Evolutionary conservation across 257 asterid species (phyloP).

Genomic region (Penstemon eatonii): DNA sequence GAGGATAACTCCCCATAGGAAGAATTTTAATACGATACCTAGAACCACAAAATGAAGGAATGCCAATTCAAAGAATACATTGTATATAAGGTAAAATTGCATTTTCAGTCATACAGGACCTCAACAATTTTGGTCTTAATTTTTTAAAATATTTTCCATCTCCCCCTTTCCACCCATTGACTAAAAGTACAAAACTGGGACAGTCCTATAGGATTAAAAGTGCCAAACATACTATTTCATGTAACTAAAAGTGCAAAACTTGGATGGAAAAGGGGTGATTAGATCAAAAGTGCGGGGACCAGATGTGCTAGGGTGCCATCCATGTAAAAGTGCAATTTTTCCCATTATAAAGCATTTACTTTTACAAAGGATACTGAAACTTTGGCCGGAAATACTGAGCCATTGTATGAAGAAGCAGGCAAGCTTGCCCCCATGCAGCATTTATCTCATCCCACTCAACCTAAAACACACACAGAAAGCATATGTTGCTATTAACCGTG

Average conservation of each 20-base stretch:
- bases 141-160: too few relatives aligned
- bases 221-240: too few relatives aligned
- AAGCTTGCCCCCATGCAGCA: slow-evolving; percentile 99
- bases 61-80: slow-evolving; percentile 12
- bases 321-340: too few relatives aligned
- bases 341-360: background rate
- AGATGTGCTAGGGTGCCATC: too few relatives aligned
- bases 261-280: too few relatives aligned
- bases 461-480: slow-evolving; percentile 34
- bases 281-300: too few relatives aligned
- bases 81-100: background rate
- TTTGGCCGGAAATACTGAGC: slow-evolving; percentile 93
- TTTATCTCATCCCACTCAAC: slow-evolving; percentile 99
- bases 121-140: too few relatives aligned
- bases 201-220: too few relatives aligned
- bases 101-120: too few relatives aligned
- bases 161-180: too few relatives aligned
- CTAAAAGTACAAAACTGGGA: too few relatives aligned
- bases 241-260: too few relatives aligned
- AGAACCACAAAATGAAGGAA: slow-evolving; percentile 44
- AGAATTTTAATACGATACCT: slow-evolving; percentile 89
- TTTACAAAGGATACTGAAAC: slow-evolving; percentile 73
- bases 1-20: slow-evolving; percentile 99
- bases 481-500: slow-evolving; percentile 2
- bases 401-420: slow-evolving; percentile 98